Evolutionary conservation across 345 rosid genomes (phyloP), one percentile per base, ranked within the genome.

Genomic region (Salix arbutifolia): DNA sequence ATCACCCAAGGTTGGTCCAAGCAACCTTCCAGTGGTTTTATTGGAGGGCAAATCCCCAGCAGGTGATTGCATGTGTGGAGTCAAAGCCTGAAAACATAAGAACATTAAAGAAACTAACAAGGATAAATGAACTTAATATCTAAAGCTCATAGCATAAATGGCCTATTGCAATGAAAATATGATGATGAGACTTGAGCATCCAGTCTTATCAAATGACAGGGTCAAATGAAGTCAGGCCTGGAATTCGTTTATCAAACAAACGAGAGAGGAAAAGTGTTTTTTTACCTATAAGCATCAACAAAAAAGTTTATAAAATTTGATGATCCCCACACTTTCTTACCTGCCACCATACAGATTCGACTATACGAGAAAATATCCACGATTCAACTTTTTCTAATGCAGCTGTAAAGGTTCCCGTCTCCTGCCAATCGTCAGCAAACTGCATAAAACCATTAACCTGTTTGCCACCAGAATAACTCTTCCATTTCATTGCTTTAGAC

Each of bases 271-370:
- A 52, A 72, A 13, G 3, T 16, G 8, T 23, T 14, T 40, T 72
- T 40, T 46, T 42, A 35, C 2, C 9, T 56, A 35, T 26, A 78
- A 58, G 73, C 46, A 70, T 35, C 19, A 19, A n/a, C 25, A 38
- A 42, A 8, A 40, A 71, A 64, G 70, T 78, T 13, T 61, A 40
- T 28, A 23, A 28, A 33, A 60, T 56, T 50, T 31, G 25, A 42
- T 37, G 58, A 26, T 14, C 26, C 42, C 31, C 72, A 9, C 52
- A 23, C 65, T 65, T 18, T 62, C 75, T 75, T 88, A 93, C 99
- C 99, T 96, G 98, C 98, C 99, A 94, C 99, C 98, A 94, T 44
- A 94, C 88, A 11, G 99, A 94, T 87, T 93, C 97, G 0, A 94
- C 95, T 53, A 90, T 86, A 80, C 99, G 91, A 65, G 94, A 92